Percentiles rank a stretch among this genome's conserved stretches.
These are phyloP conservation scores for Coemansia sp. DNA, from an alignment of 192 early-diverging fungal genomes.

Conservation along the genomic window DNA sequence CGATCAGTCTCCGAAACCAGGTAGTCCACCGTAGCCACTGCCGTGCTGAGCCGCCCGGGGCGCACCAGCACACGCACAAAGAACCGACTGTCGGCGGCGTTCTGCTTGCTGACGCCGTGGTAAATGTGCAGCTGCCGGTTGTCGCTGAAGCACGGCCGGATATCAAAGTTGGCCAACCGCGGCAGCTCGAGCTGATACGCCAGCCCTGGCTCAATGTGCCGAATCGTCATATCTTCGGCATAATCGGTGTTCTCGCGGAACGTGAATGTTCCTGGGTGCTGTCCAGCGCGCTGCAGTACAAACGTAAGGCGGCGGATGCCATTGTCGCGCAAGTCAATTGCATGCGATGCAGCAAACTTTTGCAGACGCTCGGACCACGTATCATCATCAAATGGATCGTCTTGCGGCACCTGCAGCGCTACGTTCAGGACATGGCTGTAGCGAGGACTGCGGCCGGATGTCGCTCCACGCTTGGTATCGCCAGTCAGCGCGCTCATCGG, in stretches of 20 bases:
- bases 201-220: slow-evolving; percentile 97
- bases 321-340: slow-evolving; percentile 66
- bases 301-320: slow-evolving; percentile 88
- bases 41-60: slow-evolving; percentile 78
- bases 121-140: slow-evolving; percentile 97
- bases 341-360: slow-evolving; percentile 61
- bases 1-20: slow-evolving; percentile 93
- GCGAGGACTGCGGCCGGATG: slow-evolving; percentile 20
- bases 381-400: slow-evolving; percentile 67
- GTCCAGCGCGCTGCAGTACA: slow-evolving; percentile 77
- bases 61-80: slow-evolving; percentile 97
- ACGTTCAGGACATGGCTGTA: slow-evolving; percentile 85
- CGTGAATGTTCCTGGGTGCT: slow-evolving; percentile 92
- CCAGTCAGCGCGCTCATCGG: slow-evolving; percentile 50
- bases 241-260: slow-evolving; percentile 88
- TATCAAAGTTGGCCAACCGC: slow-evolving; percentile 90
- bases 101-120: slow-evolving; percentile 92
- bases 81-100: slow-evolving; percentile 92
- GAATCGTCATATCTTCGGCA: slow-evolving; percentile 89
- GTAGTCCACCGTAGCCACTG: slow-evolving; percentile 88
- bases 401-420: slow-evolving; percentile 67
- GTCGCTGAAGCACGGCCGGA: slow-evolving; percentile 92
- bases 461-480: slow-evolving; percentile 20
- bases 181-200: slow-evolving; percentile 96
- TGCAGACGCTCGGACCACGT: slow-evolving; percentile 65